Evolutionary conservation across 2,329 filamentous ascomycete genomes (phyloP), one percentile per base, ranked within the genome.

Genomic region (Alternaria sp.): DNA sequence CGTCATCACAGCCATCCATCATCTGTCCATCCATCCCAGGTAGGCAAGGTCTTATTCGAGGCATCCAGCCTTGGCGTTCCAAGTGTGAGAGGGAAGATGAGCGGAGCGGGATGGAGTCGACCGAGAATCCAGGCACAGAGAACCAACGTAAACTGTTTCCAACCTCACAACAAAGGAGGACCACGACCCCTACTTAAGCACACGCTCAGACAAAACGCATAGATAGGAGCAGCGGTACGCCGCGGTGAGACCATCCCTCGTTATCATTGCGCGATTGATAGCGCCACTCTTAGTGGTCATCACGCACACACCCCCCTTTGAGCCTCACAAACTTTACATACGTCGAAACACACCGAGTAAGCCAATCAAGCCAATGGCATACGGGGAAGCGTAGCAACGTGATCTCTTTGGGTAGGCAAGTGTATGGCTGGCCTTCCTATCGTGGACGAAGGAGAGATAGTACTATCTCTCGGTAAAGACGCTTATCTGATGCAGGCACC

Each of bases 221-320:
- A 26, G 46, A 49, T 49, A 49, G 46, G 16, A 32, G 16, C 28
- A n/a, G 39, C 20, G 39, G 20, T 42, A 5, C 39, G 39, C 55
- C 47, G 53, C 55, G 62, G 59, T 71, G 67, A 71, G 65, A 68
- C 71, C 67, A 72, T 74, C 61, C 63, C 70, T 67, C 67, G 73
- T 74, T 77, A 77, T 77, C 73, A 72, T 75, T 70, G 70, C 70
- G 69, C 69, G 59, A 73, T 73, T 74, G 75, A 77, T 77, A 77
- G 75, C 73, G 69, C 65, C 67, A 70, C 68, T 51, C 66, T 62
- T 74, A 69, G 67, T 63, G 67, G 68, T 61, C 63, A 42, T 42
- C 20, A 42, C 20, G 42, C 61, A 67, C 68, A 67, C 68, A 64
- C 57, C 56, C 49, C 59, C 28, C 28, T 58, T 54, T 58, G 46